Conservation (phyloP, 495 filamentous ascomycete species). For the Elasticomyces elasticus region DNA sequence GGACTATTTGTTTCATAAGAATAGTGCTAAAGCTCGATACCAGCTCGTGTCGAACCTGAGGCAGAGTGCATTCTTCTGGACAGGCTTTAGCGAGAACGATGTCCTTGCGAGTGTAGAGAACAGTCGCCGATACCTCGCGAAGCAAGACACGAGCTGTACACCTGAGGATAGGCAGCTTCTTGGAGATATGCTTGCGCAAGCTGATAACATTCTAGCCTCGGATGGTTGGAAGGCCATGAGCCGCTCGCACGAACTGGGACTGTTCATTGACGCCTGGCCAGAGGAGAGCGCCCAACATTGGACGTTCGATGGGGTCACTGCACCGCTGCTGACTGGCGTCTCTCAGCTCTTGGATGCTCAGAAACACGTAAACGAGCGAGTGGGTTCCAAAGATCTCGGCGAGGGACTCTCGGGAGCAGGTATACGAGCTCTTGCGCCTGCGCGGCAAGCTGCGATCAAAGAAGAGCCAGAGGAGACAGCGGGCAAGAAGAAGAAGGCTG, state of each 20-base stretch:
- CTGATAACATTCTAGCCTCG: constrained; percentile 48
- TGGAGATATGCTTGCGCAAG: constrained; percentile 50
- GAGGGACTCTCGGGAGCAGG: constrained; percentile 44
- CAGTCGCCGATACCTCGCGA: constrained; percentile 52
- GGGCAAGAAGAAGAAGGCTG: constrained; percentile 4
- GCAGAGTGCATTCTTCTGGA: constrained; percentile 85
- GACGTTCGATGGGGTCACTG: constrained; percentile 44
- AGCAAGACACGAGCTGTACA: constrained; percentile 43
- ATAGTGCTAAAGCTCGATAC: constrained; percentile 53
- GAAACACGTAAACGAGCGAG: constrained; percentile 46
- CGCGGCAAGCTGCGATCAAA: constrained; percentile 9
- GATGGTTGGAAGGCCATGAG: constrained; percentile 56
- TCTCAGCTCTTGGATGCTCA: constrained; percentile 51
- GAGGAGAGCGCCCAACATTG: constrained; percentile 45
- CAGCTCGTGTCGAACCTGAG: constrained; percentile 66
- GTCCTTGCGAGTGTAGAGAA: constrained; percentile 52
- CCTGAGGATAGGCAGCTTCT: constrained; percentile 51
- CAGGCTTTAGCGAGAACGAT: constrained; percentile 57
- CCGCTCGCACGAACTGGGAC: constrained; percentile 63
- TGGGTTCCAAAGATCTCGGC: constrained; percentile 38
- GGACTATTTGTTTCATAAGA: constrained; percentile 81
- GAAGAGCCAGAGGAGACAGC: background rate
- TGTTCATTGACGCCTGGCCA: constrained; percentile 55
- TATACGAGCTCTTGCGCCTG: constrained; percentile 24
- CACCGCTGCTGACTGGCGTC: constrained; percentile 38